Evolutionary conservation across 129 eudicot species (phyloP).

Genomic region (Ambrosia trifida): DNA sequence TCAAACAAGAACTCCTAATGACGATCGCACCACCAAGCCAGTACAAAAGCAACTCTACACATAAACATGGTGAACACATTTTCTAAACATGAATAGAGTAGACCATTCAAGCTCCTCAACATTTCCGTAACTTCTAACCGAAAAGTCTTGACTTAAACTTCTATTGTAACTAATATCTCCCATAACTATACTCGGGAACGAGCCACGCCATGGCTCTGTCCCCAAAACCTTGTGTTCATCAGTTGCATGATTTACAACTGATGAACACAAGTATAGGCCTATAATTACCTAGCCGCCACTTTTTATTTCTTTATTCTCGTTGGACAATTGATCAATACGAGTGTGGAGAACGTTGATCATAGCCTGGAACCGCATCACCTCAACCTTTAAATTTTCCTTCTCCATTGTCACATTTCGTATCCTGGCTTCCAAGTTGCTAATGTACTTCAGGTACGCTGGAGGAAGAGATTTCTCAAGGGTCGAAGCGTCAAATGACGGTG

Average conservation of each 20-base stretch:
- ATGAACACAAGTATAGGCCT: too few relatives aligned
- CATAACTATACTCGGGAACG: too few relatives aligned
- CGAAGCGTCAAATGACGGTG: conserved; percentile 58
- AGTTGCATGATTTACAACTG: too few relatives aligned
- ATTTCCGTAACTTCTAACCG: background rate
- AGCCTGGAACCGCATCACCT: conserved; percentile 81
- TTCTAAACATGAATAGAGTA: background rate
- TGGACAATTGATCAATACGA: conserved; percentile 48
- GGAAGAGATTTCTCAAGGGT: conserved; percentile 77
- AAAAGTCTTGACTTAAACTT: background rate
- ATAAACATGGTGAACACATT: too few relatives aligned
- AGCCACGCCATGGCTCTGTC: too few relatives aligned
- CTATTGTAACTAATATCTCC: too few relatives aligned
- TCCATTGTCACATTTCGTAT: conserved; percentile 72
- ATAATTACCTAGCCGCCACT: conserved; percentile 24
- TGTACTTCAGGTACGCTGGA: conserved; percentile 71
- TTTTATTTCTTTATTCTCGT: conserved; percentile 55
- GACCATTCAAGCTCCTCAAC: background rate
- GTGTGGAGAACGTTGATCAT: conserved; percentile 86
- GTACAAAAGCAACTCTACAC: too few relatives aligned
- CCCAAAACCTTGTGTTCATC: too few relatives aligned
- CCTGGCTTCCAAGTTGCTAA: conserved; percentile 62
- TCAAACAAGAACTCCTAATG: too few relatives aligned
- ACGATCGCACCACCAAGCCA: too few relatives aligned
- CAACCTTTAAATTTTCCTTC: conserved; percentile 70